Conservation (phyloP, 176 grass and related monocot species). For the Olyra latifolia region DNA sequence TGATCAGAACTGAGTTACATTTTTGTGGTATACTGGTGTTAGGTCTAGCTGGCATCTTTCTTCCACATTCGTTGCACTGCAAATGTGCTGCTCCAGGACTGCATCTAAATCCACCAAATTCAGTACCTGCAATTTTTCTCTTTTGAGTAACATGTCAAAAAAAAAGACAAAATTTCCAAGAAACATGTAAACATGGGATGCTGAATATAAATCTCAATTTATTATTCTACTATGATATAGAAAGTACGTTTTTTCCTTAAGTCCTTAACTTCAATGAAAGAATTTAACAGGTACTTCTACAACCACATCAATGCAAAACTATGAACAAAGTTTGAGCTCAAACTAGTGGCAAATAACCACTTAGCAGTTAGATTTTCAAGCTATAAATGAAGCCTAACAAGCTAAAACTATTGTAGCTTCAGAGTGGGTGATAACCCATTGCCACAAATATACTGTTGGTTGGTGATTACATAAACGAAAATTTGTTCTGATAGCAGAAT, state of each 20-base stretch:
- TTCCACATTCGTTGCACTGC: conserved; percentile 74
- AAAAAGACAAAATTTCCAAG: neutral
- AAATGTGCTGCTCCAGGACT: conserved; percentile 61
- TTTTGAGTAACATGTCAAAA: conserved; percentile 28
- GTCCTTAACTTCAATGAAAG: neutral
- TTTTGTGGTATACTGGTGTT: conserved; percentile 63
- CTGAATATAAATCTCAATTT: conserved; percentile 13
- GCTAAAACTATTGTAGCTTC: neutral
- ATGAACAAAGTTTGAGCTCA: neutral
- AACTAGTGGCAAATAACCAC: neutral
- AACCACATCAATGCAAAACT: neutral
- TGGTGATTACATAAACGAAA: neutral
- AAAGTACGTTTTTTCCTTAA: neutral
- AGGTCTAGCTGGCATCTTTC: conserved; percentile 78
- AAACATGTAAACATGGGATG: conserved; percentile 13
- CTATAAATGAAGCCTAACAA: neutral
- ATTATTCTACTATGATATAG: neutral
- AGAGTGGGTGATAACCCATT: neutral
- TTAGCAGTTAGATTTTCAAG: neutral
- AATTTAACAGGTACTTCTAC: neutral
- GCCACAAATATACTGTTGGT: neutral
- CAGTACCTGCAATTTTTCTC: conserved; percentile 51
- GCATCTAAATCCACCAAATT: conserved; percentile 91
- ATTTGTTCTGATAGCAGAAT: neutral
- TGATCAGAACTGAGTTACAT: conserved; percentile 49